Base-by-base conservation (phyloP, 441 rosid species). In the Mallotus japonicus region DNA sequence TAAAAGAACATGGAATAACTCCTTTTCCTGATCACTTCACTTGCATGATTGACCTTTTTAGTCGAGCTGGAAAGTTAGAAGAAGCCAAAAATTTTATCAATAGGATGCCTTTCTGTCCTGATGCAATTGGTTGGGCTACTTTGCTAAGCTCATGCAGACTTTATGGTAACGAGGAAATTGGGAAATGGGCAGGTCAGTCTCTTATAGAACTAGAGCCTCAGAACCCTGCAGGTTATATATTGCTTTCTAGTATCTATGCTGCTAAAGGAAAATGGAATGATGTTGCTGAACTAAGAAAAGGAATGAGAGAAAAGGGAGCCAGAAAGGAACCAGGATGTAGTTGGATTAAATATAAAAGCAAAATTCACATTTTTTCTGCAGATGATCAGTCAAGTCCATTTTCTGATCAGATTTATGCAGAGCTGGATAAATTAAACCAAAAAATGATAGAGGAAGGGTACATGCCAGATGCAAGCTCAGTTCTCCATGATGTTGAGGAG, bases 41-140 rank as follows among this genome's bases (percentile, higher is more conserved):
- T 76, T 95, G 99, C 85, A 95, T 95, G 95, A 92, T 91, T 67
- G 99, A 95, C 80, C 93, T 91, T 76, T 84, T 87, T n/a, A 87
- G 98, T 84, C 85, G 97, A 67, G 88, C 98, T 62, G 98, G 98
- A 76, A 87, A 84, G 85, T 76, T 92, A 79, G 90, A 89, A 81
- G 95, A 89, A 83, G 96, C 98, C 76, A 88, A 83, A 85, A 71
- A 55, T 60, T 91, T 90, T 74, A 90, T 91, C 72, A 79, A 74
- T 72, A 79, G 70, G 70, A 95, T 95, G 98, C 98, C 98, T 79
- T 86, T 76, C 79, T 79, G 71, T 22, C 93, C 98, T 56, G 95
- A 92, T 80, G 83, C 92, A 65, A 78, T 89, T 80, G 97, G 96
- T 78, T 95, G 95, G 95, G 84, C 87, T 16, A 91, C 97, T 75